Evolutionary conservation across 331 rosid genomes (phyloP).

Genomic region (Saraca asoca): DNA sequence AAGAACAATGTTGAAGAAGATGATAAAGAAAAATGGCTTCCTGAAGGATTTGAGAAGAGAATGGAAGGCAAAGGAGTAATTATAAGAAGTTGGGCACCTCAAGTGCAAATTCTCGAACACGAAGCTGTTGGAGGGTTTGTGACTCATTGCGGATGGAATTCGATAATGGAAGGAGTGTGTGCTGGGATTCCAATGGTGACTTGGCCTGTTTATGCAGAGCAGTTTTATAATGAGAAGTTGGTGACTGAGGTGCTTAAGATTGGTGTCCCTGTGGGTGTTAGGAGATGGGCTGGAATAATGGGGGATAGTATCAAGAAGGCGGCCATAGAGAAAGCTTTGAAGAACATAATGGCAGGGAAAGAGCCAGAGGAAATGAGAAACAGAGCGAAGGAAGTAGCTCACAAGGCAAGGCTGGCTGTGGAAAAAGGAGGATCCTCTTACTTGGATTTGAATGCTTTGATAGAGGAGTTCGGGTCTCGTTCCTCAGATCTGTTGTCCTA

Average conservation of each 20-base stretch:
- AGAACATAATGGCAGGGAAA: constrained; percentile 42
- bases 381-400: constrained; percentile 23
- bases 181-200: constrained; percentile 59
- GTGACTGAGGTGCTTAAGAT: constrained; percentile 45
- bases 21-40: too few relatives aligned
- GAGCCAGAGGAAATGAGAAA: constrained; percentile 50
- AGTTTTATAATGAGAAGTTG: constrained; percentile 63
- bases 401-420: constrained; percentile 37
- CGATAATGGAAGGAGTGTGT: constrained; percentile 47
- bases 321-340: constrained; percentile 47
- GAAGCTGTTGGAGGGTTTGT: constrained; percentile 55
- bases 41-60: constrained; percentile 42
- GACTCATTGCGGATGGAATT: constrained; percentile 80
- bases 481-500: too few relatives aligned
- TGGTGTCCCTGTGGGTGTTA: constrained; percentile 54
- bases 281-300: constrained; percentile 16
- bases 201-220: constrained; percentile 52
- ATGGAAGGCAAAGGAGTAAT: constrained; percentile 45
- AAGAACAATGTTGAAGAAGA: too few relatives aligned
- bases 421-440: constrained; percentile 54
- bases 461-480: constrained; percentile 38
- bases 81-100: constrained; percentile 56
- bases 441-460: constrained; percentile 34
- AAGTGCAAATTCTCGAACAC: constrained; percentile 47
- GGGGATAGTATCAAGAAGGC: constrained; percentile 48